Evolutionary conservation across 768 basidiomycete species (phyloP), one percentile per base, ranked within the genome.

Genomic region (Fistulinella prunicolor): DNA sequence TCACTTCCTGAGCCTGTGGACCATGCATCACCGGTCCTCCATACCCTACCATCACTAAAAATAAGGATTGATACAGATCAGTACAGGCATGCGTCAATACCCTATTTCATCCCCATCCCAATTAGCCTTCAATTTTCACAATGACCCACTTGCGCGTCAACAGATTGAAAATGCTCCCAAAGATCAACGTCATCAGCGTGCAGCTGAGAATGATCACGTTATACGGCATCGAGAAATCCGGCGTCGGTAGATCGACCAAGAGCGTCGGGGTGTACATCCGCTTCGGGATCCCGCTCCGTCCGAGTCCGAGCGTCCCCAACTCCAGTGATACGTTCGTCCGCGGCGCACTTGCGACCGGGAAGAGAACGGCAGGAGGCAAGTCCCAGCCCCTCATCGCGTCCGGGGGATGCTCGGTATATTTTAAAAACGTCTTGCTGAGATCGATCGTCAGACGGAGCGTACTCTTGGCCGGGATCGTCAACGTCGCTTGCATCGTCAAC

Each of bases 221-320:
- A 73, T 98, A 98, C 1, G 96, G 96, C 96, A 98, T 98, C 67
- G 90, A 94, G 65, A 98, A 98, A 66, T 98, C 96, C 0, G 95
- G 96, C 29, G 92, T 93, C n/a, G 95, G 87, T n/a, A 96, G 79
- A 65, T 94, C 92, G 38, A 94, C 81, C 30, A 98, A 81, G 21
- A 95, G 75, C 9, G 85, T 78, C 0, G 81, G 75, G 2, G 91
- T 93, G 66, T 95, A 95, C 38, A 96, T 77, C 38, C 85, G 59
- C 34, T 49, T 37, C 3, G 44, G 64, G 39, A 66, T 55, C 20
- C 41, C 52, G 12, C 16, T 32, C 7, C 9, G n/a, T n/a, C n/a
- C n/a, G n/a, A 35, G 0, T 13, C 21, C 29, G 19, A 24, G 26
- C 26, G 10, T n/a, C n/a, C n/a, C n/a, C 9, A 28, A 28, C 28